These are phyloP conservation scores for Ustilago sp. DNA, from an alignment of 1,284 basidiomycete species.

Conservation along the genomic window DNA sequence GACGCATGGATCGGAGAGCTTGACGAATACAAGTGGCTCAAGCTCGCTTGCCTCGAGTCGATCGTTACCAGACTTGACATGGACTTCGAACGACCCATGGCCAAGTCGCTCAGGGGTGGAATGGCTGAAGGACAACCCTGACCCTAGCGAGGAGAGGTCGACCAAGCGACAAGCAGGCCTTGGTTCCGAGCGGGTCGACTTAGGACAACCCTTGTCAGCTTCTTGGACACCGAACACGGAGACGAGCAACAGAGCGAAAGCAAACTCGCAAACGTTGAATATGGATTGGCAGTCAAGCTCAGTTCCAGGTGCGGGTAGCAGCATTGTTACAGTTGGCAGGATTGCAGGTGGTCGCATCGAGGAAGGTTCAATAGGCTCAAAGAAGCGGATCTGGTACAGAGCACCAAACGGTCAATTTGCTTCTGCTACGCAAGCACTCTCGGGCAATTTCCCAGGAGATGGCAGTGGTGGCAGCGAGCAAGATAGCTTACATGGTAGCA, in stretches of 20 bases:
- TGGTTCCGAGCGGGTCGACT: background rate
- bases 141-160: background rate
- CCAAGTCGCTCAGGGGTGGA: background rate
- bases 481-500: constrained; percentile 5
- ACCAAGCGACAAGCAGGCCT: background rate
- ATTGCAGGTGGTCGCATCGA: constrained; percentile 22
- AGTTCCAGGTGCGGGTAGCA: background rate
- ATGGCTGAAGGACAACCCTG: background rate
- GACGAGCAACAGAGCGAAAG: background rate
- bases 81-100: constrained; percentile 16
- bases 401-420: constrained; percentile 51
- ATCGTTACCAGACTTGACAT: constrained; percentile 14
- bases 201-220: background rate
- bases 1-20: background rate
- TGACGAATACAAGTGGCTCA: constrained; percentile 3
- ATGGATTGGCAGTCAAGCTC: background rate
- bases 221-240: background rate
- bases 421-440: constrained; percentile 25
- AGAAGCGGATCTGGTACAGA: constrained; percentile 40
- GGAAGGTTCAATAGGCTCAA: constrained; percentile 39
- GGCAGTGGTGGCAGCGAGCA: constrained; percentile 3
- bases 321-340: background rate
- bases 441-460: background rate
- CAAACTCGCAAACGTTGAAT: background rate
- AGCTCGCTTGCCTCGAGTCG: constrained; percentile 17